Evolutionary conservation across 1,284 basidiomycete species (phyloP).

Genomic region (Leccinum discolor): DNA sequence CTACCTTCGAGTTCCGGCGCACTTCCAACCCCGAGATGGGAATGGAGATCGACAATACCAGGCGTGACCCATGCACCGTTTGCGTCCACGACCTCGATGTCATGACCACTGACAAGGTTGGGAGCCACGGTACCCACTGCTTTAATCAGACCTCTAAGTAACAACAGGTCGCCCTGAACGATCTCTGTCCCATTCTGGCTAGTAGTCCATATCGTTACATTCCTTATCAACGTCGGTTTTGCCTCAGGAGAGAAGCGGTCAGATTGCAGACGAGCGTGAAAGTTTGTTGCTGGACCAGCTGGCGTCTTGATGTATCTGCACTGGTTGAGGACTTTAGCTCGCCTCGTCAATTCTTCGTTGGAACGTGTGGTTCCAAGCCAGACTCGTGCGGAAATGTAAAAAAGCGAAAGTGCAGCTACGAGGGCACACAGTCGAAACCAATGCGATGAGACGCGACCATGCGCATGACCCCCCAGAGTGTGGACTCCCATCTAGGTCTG

Average conservation of each 20-base stretch:
- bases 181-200: slow-evolving; percentile 61
- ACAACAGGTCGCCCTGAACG: slow-evolving; percentile 54
- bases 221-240: slow-evolving; percentile 59
- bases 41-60: slow-evolving; percentile 78
- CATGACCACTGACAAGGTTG: slow-evolving; percentile 29
- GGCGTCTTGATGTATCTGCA: slow-evolving; percentile 44
- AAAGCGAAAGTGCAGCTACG: neutral
- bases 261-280: slow-evolving; percentile 52
- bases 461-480: neutral
- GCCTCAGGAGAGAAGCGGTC: slow-evolving; percentile 71
- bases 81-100: slow-evolving; percentile 49
- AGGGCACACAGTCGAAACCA: slow-evolving; percentile 5
- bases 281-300: slow-evolving; percentile 52
- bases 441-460: neutral
- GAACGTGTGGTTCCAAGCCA: slow-evolving; percentile 1
- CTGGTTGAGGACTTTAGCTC: slow-evolving; percentile 39
- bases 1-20: slow-evolving; percentile 55
- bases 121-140: slow-evolving; percentile 44
- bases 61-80: slow-evolving; percentile 70
- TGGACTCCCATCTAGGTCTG: slow-evolving; percentile 1
- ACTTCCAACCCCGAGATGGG: slow-evolving; percentile 74
- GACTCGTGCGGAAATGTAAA: neutral
- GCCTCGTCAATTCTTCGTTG: slow-evolving; percentile 7
- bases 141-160: slow-evolving; percentile 55
- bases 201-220: slow-evolving; percentile 82